Percentiles rank a stretch among this genome's conserved stretches.
Evolutionary conservation across 768 basidiomycete genomes (phyloP).

Genomic region (Tephrocybe rancida): DNA sequence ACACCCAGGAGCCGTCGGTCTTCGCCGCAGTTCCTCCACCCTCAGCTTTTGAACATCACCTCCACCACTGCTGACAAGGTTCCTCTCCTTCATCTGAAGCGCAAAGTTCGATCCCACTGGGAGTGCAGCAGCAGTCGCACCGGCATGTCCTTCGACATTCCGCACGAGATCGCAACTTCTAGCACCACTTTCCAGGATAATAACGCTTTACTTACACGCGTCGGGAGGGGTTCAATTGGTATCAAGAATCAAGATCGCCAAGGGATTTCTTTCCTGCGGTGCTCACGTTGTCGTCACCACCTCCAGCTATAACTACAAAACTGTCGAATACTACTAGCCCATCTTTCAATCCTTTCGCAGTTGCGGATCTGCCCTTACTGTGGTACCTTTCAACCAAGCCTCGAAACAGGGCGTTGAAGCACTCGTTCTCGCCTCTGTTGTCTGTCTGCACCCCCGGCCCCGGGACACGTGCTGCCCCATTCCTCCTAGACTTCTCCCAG

Average conservation of each 20-base stretch:
- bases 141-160: constrained; percentile 91
- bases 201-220: constrained; percentile 96
- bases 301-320: constrained; percentile 93
- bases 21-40: constrained; percentile 96
- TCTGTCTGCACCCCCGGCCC: not conserved
- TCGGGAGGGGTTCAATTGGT: constrained; percentile 97
- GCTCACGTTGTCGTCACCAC: constrained; percentile 98
- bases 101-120: constrained; percentile 94
- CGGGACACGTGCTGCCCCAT: not conserved
- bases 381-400: constrained; percentile 99
- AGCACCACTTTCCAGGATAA: constrained; percentile 99
- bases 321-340: constrained; percentile 97
- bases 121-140: constrained; percentile 98
- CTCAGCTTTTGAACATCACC: constrained; percentile 77
- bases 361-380: constrained; percentile 93
- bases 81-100: constrained; percentile 94
- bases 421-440: constrained; percentile 49
- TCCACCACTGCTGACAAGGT: constrained; percentile 82
- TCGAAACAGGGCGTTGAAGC: constrained; percentile 99
- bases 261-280: constrained; percentile 94
- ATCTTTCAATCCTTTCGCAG: constrained; percentile 96
- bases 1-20: constrained; percentile 78
- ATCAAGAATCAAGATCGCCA: constrained; percentile 97
- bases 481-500: not conserved
- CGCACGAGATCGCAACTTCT: constrained; percentile 97